These are phyloP conservation scores for Schrenkiella parvula DNA, from an alignment of 345 rosid genomes.

Conservation along the genomic window DNA sequence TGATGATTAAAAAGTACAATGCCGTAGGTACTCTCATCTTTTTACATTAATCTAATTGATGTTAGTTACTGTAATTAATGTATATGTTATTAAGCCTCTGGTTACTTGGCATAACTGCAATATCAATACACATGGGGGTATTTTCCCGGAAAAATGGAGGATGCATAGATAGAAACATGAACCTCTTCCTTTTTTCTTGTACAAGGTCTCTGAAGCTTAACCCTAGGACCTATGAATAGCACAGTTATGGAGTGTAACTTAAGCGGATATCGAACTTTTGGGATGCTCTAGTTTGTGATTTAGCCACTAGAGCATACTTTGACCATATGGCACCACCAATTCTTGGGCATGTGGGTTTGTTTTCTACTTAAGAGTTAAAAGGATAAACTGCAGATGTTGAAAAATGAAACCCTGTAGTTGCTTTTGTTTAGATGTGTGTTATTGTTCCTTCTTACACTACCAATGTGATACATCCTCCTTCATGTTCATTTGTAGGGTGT, in stretches of 20 bases:
- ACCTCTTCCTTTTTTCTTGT: background rate
- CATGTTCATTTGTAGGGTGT: background rate
- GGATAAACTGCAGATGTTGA: background rate
- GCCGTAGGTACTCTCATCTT: conserved; percentile 27
- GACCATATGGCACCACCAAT: background rate
- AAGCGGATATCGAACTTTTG: background rate
- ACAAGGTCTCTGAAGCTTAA: background rate
- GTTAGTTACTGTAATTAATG: conserved; percentile 11
- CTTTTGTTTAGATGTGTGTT: background rate
- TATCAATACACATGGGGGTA: conserved; percentile 29
- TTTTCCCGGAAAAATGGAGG: background rate
- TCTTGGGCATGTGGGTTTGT: background rate
- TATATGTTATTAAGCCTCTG: conserved; percentile 14
- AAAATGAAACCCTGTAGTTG: background rate
- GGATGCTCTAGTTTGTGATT: background rate
- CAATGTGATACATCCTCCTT: background rate
- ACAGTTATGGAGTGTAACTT: background rate
- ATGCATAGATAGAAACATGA: conserved; percentile 13
- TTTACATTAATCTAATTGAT: background rate
- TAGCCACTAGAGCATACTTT: background rate
- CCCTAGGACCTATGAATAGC: background rate
- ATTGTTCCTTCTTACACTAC: background rate
- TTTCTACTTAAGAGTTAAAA: background rate
- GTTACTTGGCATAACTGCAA: conserved; percentile 24
- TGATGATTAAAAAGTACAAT: conserved; percentile 34